Conservation (phyloP, 805 yeast genomes). For the Candida quercuum region DNA sequence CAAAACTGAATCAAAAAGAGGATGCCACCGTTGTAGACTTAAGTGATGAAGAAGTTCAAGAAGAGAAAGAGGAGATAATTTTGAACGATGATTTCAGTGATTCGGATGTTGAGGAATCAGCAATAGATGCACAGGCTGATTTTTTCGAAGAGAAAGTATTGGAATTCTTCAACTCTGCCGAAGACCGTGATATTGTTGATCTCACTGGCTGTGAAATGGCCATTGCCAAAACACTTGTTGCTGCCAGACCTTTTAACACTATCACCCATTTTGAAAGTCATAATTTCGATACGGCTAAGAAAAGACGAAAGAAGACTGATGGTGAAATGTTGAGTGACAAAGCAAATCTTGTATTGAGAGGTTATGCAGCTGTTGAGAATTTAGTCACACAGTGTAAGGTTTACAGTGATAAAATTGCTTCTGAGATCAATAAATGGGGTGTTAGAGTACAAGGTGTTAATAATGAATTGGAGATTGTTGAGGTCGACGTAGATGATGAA, state of each 20-base stretch:
- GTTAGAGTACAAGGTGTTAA: constrained; percentile 58
- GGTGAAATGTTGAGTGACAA: constrained; percentile 75
- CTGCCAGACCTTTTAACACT: constrained; percentile 61
- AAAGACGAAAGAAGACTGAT: constrained; percentile 45
- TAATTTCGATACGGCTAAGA: constrained; percentile 37
- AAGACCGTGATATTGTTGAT: constrained; percentile 71
- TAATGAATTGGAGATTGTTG: constrained; percentile 65
- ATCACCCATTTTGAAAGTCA: constrained; percentile 55
- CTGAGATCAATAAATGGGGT: constrained; percentile 84
- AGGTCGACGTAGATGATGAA: constrained; percentile 32
- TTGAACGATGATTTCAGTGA: constrained; percentile 39
- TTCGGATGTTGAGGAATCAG: constrained; percentile 38
- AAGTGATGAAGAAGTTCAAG: constrained; percentile 18
- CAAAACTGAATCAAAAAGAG: constrained; percentile 24
- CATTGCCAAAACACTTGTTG: constrained; percentile 58
- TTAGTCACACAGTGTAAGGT: constrained; percentile 77
- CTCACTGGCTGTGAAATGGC: constrained; percentile 65
- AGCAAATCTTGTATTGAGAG: constrained; percentile 65
- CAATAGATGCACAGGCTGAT: constrained; percentile 24
- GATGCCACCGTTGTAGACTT: constrained; percentile 10
- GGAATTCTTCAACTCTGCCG: constrained; percentile 74
- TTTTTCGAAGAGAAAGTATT: constrained; percentile 62
- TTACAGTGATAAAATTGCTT: constrained; percentile 65
- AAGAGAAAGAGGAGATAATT: constrained; percentile 41
- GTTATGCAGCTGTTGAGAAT: constrained; percentile 94